Percentiles rank a stretch among this genome's conserved stretches.
Evolutionary conservation across 2,329 filamentous ascomycete genomes (phyloP).

Genomic region (Colletotrichum sp.): DNA sequence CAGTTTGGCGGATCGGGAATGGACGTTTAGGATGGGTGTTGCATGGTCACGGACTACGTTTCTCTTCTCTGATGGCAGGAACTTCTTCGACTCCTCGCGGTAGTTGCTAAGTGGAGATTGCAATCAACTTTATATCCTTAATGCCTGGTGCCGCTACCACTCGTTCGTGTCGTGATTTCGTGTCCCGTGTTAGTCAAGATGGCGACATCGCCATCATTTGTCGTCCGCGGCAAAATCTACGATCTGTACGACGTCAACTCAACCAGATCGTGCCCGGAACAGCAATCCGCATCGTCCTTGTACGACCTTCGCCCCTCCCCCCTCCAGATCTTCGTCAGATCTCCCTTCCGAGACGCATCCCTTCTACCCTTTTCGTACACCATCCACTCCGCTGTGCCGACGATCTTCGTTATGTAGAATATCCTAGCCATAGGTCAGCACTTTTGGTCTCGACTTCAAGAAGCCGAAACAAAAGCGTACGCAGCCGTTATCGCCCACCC

Average conservation of each 20-base stretch:
- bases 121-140: not conserved
- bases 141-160: fast-evolving
- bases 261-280: not conserved
- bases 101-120: not conserved
- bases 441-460: not conserved
- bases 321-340: not conserved
- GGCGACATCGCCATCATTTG: no score
- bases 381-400: not conserved
- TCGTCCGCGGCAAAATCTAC: not conserved
- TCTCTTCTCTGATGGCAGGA: not conserved
- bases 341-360: not conserved
- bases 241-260: not conserved
- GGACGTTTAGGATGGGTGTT: not conserved
- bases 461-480: not conserved
- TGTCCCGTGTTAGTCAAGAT: not conserved
- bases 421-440: not conserved
- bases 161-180: not conserved
- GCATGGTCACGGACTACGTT: not conserved
- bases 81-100: not conserved
- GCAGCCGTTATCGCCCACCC: not conserved
- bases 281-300: not conserved
- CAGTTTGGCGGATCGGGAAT: not conserved
- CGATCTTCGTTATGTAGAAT: not conserved
- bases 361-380: not conserved
- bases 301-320: not conserved